Percentiles rank a stretch among this genome's conserved stretches.
phyloP scores from a whole-genome alignment of 768 basidiomycete genomes.

The Xanthoconium purpureum region DNA sequence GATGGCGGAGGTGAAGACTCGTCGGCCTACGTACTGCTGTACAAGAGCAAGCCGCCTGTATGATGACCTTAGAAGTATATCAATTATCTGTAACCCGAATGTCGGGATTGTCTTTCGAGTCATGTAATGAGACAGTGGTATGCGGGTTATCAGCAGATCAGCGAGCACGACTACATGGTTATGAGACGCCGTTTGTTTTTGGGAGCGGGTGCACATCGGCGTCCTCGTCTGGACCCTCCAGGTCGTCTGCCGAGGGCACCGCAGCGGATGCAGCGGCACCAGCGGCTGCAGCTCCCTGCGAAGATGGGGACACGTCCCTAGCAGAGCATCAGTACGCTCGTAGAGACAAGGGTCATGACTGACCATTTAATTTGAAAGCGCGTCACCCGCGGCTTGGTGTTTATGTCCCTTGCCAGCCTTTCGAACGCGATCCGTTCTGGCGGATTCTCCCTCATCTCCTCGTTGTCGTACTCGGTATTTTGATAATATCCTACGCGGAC shows the following conservation, averaged over 20 bases:
- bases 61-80: conserved; percentile 20
- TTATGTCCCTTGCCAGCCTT: conserved; percentile 81
- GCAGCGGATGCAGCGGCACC: conserved; percentile 71
- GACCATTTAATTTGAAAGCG: conserved; percentile 88
- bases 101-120: conserved; percentile 3
- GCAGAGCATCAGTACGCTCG: background rate
- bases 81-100: conserved; percentile 14
- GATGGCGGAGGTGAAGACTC: conserved; percentile 94
- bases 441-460: conserved; percentile 79
- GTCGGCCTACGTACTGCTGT: conserved; percentile 85
- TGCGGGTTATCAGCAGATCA: conserved; percentile 9
- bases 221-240: conserved; percentile 44
- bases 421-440: conserved; percentile 72
- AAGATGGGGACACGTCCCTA: conserved; percentile 65
- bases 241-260: conserved; percentile 69
- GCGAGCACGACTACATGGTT: background rate
- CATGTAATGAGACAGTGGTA: conserved; percentile 12
- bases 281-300: conserved; percentile 41
- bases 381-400: conserved; percentile 89
- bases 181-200: conserved; percentile 28
- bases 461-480: conserved; percentile 97
- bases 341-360: conserved; percentile 22
- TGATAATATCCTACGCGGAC: conserved; percentile 99
- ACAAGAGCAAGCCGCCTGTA: conserved; percentile 58
- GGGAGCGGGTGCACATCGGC: conserved; percentile 10